phyloP scores from a whole-genome alignment of 2,329 filamentous ascomycete genomes.

The Myriosclerotinia scirpicola region DNA sequence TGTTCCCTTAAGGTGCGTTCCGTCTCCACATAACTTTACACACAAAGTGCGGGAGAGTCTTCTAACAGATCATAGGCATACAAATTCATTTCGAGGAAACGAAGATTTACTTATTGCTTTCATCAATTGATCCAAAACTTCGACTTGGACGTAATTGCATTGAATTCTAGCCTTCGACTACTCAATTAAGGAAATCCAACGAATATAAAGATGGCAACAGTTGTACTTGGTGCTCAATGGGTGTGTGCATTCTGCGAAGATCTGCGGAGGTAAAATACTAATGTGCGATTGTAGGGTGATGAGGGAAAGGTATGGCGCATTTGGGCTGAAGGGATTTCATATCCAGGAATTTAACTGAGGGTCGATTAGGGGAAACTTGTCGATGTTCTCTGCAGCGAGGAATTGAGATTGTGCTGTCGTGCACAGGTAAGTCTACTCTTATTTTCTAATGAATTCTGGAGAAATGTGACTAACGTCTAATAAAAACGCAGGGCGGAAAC shows the following conservation, averaged over 20 bases:
- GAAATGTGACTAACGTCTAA: neutral
- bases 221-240: slow-evolving; percentile 58
- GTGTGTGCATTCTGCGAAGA: slow-evolving; percentile 46
- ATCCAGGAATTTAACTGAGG: neutral
- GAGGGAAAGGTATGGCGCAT: slow-evolving; percentile 22
- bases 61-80: slow-evolving; percentile 23
- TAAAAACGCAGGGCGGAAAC: slow-evolving; percentile 48
- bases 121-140: neutral
- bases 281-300: slow-evolving; percentile 18
- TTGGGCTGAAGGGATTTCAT: neutral
- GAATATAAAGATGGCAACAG: slow-evolving; percentile 44
- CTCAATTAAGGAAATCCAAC: slow-evolving; percentile 29
- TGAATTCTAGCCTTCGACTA: neutral
- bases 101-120: slow-evolving; percentile 1
- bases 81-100: neutral
- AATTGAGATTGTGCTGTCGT: slow-evolving; percentile 22
- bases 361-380: slow-evolving; percentile 57
- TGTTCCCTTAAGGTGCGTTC: slow-evolving; percentile 25
- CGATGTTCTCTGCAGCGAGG: slow-evolving; percentile 44
- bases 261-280: slow-evolving; percentile 17
- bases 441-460: slow-evolving; percentile 22
- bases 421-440: slow-evolving; percentile 11
- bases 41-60: slow-evolving; percentile 14
- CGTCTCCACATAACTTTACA: slow-evolving; percentile 23
- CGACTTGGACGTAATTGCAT: neutral